These are phyloP conservation scores for Cnidoscolus chayamansa DNA, from an alignment of 441 rosid genomes.

Conservation along the genomic window DNA sequence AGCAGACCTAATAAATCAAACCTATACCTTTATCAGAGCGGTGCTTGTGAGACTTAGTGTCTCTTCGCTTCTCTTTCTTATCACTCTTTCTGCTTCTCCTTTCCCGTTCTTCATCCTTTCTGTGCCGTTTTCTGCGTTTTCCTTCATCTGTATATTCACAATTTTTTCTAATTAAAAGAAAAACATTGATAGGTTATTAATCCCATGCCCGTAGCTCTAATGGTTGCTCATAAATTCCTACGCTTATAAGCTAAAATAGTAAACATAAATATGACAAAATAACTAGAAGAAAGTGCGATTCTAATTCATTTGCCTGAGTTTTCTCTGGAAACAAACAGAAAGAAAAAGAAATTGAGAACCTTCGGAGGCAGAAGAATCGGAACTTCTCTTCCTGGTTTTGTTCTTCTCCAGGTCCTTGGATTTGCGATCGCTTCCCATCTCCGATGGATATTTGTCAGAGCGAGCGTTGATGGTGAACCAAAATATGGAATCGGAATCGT, in stretches of 20 bases:
- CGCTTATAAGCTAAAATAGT: not conserved
- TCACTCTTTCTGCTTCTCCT: slow-evolving; percentile 50
- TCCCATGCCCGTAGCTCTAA: not conserved
- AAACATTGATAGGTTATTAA: not conserved
- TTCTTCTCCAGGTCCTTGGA: slow-evolving; percentile 52
- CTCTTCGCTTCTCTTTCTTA: slow-evolving; percentile 45
- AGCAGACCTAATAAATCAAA: not conserved
- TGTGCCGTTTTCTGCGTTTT: slow-evolving; percentile 48
- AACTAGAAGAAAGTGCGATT: not conserved
- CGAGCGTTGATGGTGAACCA: no score
- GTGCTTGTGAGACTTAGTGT: slow-evolving; percentile 59
- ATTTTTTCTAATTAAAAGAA: not conserved
- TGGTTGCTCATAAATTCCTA: not conserved
- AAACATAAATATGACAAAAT: no score
- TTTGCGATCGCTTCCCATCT: slow-evolving; percentile 64
- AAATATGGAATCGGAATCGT: no score
- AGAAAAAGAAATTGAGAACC: slow-evolving; percentile 25
- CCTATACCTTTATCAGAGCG: slow-evolving; percentile 55
- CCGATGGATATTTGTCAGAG: not conserved
- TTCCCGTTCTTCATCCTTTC: slow-evolving; percentile 38
- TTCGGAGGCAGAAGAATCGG: slow-evolving; percentile 39
- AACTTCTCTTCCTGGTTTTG: slow-evolving; percentile 45
- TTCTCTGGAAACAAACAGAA: slow-evolving; percentile 13
- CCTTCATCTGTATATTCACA: slow-evolving; percentile 48
- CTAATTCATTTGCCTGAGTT: not conserved